Evolutionary conservation across 257 asterid genomes (phyloP), one percentile per base, ranked within the genome.

Genomic region (Gentiana macrophylla): DNA sequence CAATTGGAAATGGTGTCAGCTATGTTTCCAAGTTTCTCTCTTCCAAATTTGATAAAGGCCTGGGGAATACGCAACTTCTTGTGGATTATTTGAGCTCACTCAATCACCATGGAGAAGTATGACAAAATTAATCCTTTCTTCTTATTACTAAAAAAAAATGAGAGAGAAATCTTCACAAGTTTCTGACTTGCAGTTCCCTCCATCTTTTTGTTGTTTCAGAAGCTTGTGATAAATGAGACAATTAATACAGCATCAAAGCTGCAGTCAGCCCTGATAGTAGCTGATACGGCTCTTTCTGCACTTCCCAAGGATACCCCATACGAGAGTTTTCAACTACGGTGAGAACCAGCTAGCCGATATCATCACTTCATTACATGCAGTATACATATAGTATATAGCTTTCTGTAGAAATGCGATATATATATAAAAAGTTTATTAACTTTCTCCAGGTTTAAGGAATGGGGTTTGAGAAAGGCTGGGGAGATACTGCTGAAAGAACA

Each of bases 391-490:
- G 24, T 24, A 24, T 24, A 24, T 1, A 38, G 49, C 8, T 52
- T 47, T 24, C 46, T 41, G 46, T 4, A 41, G 11, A 4, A 5
- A 5, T 41, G 46, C 10, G 46, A 41, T 41, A 3, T 24, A 24
- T 24, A 24, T n/a, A n/a, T n/a, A n/a, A 24, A 24, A 24, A 43
- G 44, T 10, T 2, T 52, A 6, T 8, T 45, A 58, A 48, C 46
- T 5, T 52, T 45, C 57, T 69, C 33, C 72, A 90, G 97, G 77
- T 84, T 89, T 65, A 89, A 77, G 35, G 90, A 86, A 56, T 83
- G 94, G 95, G 97, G 1, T 86, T 89, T 15, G 95, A 83, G 73
- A 86, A 73, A 62, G 97, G 97, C 55, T 89, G 97, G 97, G 97
- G 97, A 5, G 80, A 80, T 61, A 83, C 77, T 37, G 97, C 95